Percentiles rank a stretch among this genome's conserved stretches.
Evolutionary conservation across 2,329 filamentous ascomycete species (phyloP).

Genomic region (Colletotrichum destructivum): DNA sequence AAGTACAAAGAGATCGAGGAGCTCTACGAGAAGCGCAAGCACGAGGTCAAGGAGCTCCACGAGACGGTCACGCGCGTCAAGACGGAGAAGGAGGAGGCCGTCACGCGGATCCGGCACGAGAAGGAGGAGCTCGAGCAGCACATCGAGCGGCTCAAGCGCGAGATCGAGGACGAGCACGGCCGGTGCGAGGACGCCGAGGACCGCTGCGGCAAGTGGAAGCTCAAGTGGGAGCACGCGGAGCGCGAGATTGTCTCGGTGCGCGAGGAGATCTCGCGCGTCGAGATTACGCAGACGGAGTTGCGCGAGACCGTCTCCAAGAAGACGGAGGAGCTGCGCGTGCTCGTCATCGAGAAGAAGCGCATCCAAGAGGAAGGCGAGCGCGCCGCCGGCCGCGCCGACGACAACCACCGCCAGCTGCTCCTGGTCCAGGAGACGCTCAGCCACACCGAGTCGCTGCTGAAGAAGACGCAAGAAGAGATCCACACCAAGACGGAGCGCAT

Average conservation of each 20-base stretch:
- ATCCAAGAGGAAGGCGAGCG: slow-evolving; percentile 29
- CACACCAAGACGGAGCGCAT: slow-evolving; percentile 32
- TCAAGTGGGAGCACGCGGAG: slow-evolving; percentile 35
- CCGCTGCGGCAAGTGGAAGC: slow-evolving; percentile 32
- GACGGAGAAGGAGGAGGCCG: slow-evolving; percentile 27
- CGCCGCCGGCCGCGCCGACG: slow-evolving; percentile 20
- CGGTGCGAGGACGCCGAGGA: slow-evolving; percentile 32
- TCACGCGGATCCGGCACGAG: slow-evolving; percentile 9
- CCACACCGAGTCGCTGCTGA: slow-evolving; percentile 21
- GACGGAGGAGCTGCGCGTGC: slow-evolving; percentile 25
- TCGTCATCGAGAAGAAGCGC: slow-evolving; percentile 35
- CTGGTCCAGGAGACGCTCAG: slow-evolving; percentile 25
- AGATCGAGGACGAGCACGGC: slow-evolving; percentile 24
- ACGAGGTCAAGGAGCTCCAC: slow-evolving; percentile 32
- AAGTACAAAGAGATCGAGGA: slow-evolving; percentile 36
- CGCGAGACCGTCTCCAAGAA: slow-evolving; percentile 28
- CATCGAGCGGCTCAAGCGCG: slow-evolving; percentile 23
- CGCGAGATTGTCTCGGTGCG: slow-evolving; percentile 22
- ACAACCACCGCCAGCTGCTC: slow-evolving; percentile 31
- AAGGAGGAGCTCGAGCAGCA: slow-evolving; percentile 30
- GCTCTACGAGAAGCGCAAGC: slow-evolving; percentile 25
- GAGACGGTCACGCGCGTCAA: slow-evolving; percentile 20
- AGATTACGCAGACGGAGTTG: slow-evolving; percentile 10
- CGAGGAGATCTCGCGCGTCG: slow-evolving; percentile 32
- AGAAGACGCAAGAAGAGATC: slow-evolving; percentile 25